phyloP scores from a whole-genome alignment of 176 grass and related monocot genomes.

The Neostapfia colusana region DNA sequence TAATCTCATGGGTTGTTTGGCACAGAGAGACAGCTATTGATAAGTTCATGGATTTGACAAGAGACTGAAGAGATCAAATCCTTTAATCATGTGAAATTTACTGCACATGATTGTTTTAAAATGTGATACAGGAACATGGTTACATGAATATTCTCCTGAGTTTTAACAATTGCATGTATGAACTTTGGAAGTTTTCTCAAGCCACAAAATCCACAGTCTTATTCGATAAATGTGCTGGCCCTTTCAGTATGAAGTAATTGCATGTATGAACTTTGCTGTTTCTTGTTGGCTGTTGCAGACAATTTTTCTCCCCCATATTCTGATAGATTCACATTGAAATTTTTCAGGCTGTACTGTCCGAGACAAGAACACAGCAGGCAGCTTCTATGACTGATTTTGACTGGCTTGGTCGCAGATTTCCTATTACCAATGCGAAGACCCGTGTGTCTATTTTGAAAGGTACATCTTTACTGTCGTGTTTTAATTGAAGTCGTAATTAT shows the following conservation, averaged over 20 bases:
- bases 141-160: not conserved
- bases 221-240: no score
- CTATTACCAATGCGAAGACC: slow-evolving; percentile 91
- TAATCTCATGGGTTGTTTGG: not conserved
- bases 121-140: no score
- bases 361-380: slow-evolving; percentile 92
- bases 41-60: not conserved
- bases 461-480: slow-evolving; percentile 44
- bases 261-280: no score
- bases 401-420: slow-evolving; percentile 87
- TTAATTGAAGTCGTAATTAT: not conserved
- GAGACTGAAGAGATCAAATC: not conserved
- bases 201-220: no score
- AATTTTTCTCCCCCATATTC: not conserved
- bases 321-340: slow-evolving; percentile 23
- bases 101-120: not conserved
- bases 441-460: slow-evolving; percentile 97
- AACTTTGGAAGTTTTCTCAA: not conserved
- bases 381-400: slow-evolving; percentile 93
- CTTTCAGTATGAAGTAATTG: no score
- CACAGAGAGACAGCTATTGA: not conserved
- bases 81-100: not conserved
- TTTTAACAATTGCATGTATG: not conserved
- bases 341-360: slow-evolving; percentile 83
- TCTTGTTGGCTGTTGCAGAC: not conserved